A percentile compares a stretch with the other conserved stretches of the same genome.
Evolutionary conservation across 2,329 filamentous ascomycete genomes (phyloP).

Genomic region (Arthrobotrys entomopaga): DNA sequence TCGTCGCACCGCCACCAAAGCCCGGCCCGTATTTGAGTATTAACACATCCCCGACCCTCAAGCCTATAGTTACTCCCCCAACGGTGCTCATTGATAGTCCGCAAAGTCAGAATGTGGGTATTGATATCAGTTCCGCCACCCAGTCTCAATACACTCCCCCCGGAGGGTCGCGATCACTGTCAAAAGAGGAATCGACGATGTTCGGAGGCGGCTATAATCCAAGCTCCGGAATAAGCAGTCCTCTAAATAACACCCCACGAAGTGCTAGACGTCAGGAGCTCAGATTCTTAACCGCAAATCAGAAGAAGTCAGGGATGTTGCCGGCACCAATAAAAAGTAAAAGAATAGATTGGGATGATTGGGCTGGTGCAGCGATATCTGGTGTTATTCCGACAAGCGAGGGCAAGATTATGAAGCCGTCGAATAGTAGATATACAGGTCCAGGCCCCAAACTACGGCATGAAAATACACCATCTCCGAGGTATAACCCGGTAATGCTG

Average conservation of each 20-base stretch:
- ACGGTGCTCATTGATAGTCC: slow-evolving; percentile 12
- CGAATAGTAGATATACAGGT: background rate
- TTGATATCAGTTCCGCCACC: slow-evolving; percentile 1
- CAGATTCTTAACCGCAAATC: slow-evolving; percentile 13
- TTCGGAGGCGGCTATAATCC: background rate
- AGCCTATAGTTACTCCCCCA: slow-evolving; percentile 16
- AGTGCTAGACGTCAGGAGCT: slow-evolving; percentile 11
- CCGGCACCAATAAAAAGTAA: slow-evolving; percentile 10
- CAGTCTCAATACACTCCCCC: slow-evolving; percentile 18
- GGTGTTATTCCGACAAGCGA: background rate
- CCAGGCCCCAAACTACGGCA: slow-evolving; percentile 23
- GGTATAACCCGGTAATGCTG: background rate
- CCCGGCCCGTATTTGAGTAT: background rate
- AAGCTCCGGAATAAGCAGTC: slow-evolving; percentile 12
- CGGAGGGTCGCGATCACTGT: background rate
- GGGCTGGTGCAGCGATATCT: background rate
- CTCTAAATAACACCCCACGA: slow-evolving; percentile 13
- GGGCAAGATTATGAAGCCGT: slow-evolving; percentile 13
- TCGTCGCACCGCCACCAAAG: slow-evolving; percentile 26
- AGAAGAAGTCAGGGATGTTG: background rate
- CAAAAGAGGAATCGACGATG: background rate
- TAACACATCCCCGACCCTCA: background rate
- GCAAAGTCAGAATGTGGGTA: background rate
- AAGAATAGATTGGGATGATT: slow-evolving; percentile 15
- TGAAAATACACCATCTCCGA: slow-evolving; percentile 1